Conservation (phyloP, 164 flowering plant species). For the Dillenia suffruticosa region DNA sequence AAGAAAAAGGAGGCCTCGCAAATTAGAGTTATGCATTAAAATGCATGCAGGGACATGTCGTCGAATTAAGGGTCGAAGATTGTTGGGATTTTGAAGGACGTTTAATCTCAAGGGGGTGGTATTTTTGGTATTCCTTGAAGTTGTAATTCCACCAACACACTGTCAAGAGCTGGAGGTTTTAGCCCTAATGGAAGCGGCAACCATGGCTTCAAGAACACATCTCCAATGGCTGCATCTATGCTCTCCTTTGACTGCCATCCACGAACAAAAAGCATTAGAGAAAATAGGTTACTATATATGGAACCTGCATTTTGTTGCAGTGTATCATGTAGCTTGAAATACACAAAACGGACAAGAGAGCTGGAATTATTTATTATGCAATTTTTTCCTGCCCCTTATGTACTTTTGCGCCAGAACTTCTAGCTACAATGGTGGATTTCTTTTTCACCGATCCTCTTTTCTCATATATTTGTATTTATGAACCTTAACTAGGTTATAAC, state of each 20-base stretch:
- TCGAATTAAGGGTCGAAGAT: constrained; percentile 18
- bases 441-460: too few relatives aligned
- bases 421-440: too few relatives aligned
- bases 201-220: constrained; percentile 85
- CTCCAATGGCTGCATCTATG: constrained; percentile 84
- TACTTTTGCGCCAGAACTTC: too few relatives aligned
- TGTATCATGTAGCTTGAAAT: too few relatives aligned
- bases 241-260: constrained; percentile 72
- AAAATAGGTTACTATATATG: too few relatives aligned
- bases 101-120: constrained; percentile 47
- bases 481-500: too few relatives aligned
- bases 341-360: too few relatives aligned
- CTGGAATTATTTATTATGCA: too few relatives aligned
- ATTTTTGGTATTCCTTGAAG: constrained; percentile 75
- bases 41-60: constrained; percentile 28
- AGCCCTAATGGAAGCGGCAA: constrained; percentile 94
- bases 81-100: constrained; percentile 2
- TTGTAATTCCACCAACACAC: constrained; percentile 74
- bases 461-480: too few relatives aligned
- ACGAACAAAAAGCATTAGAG: background rate
- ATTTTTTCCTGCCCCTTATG: too few relatives aligned
- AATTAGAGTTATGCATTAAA: constrained; percentile 3
- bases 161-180: constrained; percentile 74
- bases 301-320: too few relatives aligned
- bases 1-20: background rate